A percentile compares a stretch with the other conserved stretches of the same genome.
phyloP scores from a whole-genome alignment of 1,139 yeast genomes.

The Diutina siamensis region DNA sequence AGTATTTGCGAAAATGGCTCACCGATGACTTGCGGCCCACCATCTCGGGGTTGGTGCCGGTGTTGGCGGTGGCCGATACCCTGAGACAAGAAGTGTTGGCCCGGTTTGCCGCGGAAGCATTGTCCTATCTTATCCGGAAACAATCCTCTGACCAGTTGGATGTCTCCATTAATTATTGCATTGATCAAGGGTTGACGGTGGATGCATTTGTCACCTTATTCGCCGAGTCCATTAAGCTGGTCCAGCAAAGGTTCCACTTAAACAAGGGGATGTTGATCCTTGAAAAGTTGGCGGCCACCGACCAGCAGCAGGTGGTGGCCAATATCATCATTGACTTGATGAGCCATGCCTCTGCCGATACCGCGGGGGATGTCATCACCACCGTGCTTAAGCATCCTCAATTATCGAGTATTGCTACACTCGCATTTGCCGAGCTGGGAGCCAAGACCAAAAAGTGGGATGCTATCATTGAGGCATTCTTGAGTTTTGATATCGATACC shows the following conservation, averaged over 20 bases:
- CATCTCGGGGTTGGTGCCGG: constrained; percentile 50
- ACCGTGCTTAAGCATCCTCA: not conserved
- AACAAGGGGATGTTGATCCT: constrained; percentile 30
- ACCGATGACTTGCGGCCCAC: constrained; percentile 58
- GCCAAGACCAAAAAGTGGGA: not conserved
- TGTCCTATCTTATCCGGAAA: constrained; percentile 74
- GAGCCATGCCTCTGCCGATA: not conserved
- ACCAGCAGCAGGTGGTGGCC: not conserved
- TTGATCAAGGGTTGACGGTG: constrained; percentile 25
- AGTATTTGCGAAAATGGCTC: constrained; percentile 61
- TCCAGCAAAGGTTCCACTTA: constrained; percentile 55
- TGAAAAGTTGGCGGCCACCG: not conserved
- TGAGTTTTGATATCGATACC: not conserved
- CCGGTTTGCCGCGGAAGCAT: constrained; percentile 82
- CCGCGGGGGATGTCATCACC: not conserved
- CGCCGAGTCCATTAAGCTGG: constrained; percentile 66
- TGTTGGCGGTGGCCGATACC: constrained; percentile 28
- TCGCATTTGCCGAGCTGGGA: constrained; percentile 3
- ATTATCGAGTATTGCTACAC: not conserved
- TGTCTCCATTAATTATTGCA: constrained; percentile 41
- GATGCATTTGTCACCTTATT: constrained; percentile 46
- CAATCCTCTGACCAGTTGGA: constrained; percentile 38
- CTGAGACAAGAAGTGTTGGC: constrained; percentile 47
- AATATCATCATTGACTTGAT: not conserved
- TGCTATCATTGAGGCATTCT: not conserved